A percentile compares a stretch with the other conserved stretches of the same genome.
Evolutionary conservation across 176 grass and related monocot species (phyloP).

Genomic region (Areca catechu): DNA sequence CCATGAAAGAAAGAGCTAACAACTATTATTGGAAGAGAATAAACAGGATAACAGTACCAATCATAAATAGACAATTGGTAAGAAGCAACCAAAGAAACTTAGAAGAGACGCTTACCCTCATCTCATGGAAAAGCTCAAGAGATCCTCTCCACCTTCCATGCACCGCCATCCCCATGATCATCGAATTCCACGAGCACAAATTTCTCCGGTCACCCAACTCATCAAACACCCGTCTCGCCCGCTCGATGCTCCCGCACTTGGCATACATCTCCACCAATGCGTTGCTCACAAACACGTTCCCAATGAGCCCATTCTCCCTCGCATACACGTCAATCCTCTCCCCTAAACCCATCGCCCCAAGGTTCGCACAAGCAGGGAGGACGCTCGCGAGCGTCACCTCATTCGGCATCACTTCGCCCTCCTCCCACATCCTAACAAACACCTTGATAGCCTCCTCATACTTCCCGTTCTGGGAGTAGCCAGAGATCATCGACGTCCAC

Average conservation of each 20-base stretch:
- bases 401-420: constrained; percentile 28
- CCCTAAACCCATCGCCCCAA: constrained; percentile 50
- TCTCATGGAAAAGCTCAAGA: constrained; percentile 41
- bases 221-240: constrained; percentile 54
- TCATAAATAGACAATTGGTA: too few species aligned
- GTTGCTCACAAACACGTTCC: constrained; percentile 36
- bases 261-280: constrained; percentile 74
- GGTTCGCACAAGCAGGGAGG: constrained; percentile 51
- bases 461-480: constrained; percentile 35
- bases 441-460: constrained; percentile 32
- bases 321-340: constrained; percentile 47
- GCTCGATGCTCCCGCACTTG: constrained; percentile 50
- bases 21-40: too few species aligned
- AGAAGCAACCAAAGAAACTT: too few species aligned
- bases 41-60: too few species aligned
- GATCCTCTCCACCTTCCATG: constrained; percentile 46
- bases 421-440: constrained; percentile 53
- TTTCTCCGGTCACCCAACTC: constrained; percentile 29
- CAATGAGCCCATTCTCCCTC: constrained; percentile 16
- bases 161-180: constrained; percentile 67
- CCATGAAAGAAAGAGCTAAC: too few species aligned
- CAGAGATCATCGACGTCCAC: constrained; percentile 66
- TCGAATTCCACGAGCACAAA: constrained; percentile 81
- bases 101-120: constrained; percentile 31
- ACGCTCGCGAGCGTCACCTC: constrained; percentile 52